phyloP scores from a whole-genome alignment of 495 filamentous ascomycete genomes.

The Trichoderma gamsii region DNA sequence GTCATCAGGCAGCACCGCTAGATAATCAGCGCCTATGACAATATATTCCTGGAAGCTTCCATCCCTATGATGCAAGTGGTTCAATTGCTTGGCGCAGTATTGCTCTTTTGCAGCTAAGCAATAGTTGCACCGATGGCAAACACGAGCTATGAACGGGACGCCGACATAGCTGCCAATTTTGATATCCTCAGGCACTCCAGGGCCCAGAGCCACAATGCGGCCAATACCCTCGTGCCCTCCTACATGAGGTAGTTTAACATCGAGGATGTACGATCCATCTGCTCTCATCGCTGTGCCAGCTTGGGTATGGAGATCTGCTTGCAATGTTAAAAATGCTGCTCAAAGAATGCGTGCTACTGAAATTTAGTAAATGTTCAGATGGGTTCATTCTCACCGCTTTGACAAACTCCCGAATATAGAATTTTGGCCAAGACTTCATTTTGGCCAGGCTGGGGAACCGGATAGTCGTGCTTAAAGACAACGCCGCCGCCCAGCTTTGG shows the following conservation, averaged over 20 bases:
- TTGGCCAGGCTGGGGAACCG: slow-evolving; percentile 36
- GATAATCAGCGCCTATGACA: slow-evolving; percentile 40
- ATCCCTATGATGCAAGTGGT: slow-evolving; percentile 47
- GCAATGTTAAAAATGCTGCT: neutral
- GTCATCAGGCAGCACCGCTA: slow-evolving; percentile 42
- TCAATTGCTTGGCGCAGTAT: slow-evolving; percentile 39
- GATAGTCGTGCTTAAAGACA: slow-evolving; percentile 41
- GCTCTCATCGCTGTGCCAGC: slow-evolving; percentile 38
- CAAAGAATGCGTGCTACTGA: neutral
- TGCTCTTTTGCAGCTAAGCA: slow-evolving; percentile 45
- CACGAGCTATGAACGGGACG: slow-evolving; percentile 40
- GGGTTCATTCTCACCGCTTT: slow-evolving; percentile 35
- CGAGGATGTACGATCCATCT: slow-evolving; percentile 41
- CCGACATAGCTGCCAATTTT: slow-evolving; percentile 40
- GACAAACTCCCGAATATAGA: slow-evolving; percentile 45
- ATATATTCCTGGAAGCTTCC: slow-evolving; percentile 46
- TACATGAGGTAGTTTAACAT: slow-evolving; percentile 45
- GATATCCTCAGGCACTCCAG: slow-evolving; percentile 27
- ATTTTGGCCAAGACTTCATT: slow-evolving; percentile 48
- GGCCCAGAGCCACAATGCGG: slow-evolving; percentile 37
- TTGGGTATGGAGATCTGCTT: slow-evolving; percentile 43
- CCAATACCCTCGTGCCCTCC: slow-evolving; percentile 48
- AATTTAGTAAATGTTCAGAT: neutral
- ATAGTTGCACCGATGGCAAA: slow-evolving; percentile 44
- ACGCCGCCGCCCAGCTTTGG: slow-evolving; percentile 38